Evolutionary conservation across 257 asterid genomes (phyloP).

Genomic region (Plectranthus barbatus): DNA sequence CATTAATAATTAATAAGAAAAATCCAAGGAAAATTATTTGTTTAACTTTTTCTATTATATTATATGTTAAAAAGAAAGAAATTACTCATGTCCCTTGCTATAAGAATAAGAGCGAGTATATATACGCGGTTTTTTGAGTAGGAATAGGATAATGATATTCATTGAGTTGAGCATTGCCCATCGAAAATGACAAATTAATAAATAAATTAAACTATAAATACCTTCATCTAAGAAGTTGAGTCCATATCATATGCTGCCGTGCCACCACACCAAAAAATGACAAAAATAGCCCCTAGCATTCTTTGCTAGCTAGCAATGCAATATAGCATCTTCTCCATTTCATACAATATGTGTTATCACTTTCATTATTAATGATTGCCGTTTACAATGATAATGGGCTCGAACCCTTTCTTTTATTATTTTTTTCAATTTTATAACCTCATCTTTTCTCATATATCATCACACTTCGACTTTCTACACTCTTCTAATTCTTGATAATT

Average conservation of each 20-base stretch:
- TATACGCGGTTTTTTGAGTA: slow-evolving; percentile 17
- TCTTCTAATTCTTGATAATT: slow-evolving; percentile 14
- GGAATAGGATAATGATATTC: no score
- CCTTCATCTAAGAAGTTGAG: slow-evolving; percentile 3
- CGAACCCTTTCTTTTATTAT: slow-evolving; percentile 4
- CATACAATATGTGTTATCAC: slow-evolving; percentile 20
- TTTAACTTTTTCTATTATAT: no score
- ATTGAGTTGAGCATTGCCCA: slow-evolving; percentile 7
- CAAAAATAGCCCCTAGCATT: slow-evolving; percentile 1
- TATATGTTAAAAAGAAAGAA: no score
- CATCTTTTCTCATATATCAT: slow-evolving; percentile 21
- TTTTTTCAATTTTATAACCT: slow-evolving; percentile 15
- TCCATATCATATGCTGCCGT: background rate
- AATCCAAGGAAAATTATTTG: no score
- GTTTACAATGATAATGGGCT: slow-evolving; percentile 19
- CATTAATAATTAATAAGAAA: no score
- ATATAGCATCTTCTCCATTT: slow-evolving; percentile 18
- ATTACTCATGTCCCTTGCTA: no score
- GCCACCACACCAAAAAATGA: slow-evolving; percentile 20
- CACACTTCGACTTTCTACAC: slow-evolving; percentile 18
- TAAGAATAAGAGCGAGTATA: no score
- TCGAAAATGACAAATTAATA: slow-evolving; percentile 10
- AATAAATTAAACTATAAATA: background rate
- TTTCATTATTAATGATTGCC: slow-evolving; percentile 14
- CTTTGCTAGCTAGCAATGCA: background rate